Conservation (phyloP, 768 basidiomycete genomes). For the Lentinula detonsa region DNA sequence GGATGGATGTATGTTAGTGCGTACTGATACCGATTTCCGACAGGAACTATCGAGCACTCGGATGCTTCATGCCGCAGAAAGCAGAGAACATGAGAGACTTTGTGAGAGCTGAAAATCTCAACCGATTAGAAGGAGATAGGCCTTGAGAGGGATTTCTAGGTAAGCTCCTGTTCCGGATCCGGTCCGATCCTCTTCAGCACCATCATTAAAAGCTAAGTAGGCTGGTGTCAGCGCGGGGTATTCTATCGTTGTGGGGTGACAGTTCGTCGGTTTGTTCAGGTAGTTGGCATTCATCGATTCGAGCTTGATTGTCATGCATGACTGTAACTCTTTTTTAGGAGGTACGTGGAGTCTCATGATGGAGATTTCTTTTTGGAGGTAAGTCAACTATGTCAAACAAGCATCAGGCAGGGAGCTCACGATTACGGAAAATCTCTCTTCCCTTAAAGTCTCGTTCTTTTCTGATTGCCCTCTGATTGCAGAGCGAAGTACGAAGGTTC, state of each 20-base stretch:
- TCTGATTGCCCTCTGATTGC: background rate
- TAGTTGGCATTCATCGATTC: background rate
- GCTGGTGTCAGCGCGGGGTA: background rate
- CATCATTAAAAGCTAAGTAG: too few species aligned
- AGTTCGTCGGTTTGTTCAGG: background rate
- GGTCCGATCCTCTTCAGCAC: too few species aligned
- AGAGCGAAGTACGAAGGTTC: background rate
- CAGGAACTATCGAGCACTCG: too few species aligned
- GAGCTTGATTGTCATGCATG: background rate
- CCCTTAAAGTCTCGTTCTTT: background rate
- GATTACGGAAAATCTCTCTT: background rate
- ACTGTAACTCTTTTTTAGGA: background rate
- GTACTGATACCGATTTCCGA: background rate
- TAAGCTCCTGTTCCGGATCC: too few species aligned
- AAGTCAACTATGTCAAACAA: background rate
- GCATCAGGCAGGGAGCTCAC: background rate
- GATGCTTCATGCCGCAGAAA: too few species aligned
- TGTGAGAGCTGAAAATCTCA: too few species aligned
- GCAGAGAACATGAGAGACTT: too few species aligned
- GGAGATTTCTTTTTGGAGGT: background rate
- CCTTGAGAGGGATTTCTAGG: too few species aligned
- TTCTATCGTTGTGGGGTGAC: background rate
- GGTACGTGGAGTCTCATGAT: background rate
- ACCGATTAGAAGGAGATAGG: too few species aligned
- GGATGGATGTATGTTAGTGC: background rate